A percentile compares a stretch with the other conserved stretches of the same genome.
These are phyloP conservation scores for Leccinum longicurvipes DNA, from an alignment of 768 basidiomycete species.

Conservation along the genomic window DNA sequence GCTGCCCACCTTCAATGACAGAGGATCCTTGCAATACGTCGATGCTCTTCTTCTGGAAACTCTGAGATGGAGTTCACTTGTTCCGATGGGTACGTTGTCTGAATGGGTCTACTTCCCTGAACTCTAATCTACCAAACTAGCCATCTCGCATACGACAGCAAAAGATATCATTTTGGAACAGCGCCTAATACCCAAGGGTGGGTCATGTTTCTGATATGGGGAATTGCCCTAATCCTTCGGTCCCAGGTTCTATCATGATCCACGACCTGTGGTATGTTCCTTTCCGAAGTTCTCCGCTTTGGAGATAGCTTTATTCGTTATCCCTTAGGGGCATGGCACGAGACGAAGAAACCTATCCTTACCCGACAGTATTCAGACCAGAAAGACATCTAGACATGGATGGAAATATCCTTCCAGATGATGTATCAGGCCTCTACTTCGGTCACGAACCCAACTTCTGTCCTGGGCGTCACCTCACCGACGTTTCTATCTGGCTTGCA, in stretches of 20 bases:
- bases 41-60: slow-evolving; percentile 24
- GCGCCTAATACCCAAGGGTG: slow-evolving; percentile 53
- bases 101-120: background rate
- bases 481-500: slow-evolving; percentile 19
- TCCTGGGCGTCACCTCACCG: slow-evolving; percentile 22
- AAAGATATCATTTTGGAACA: slow-evolving; percentile 41
- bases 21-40: slow-evolving; percentile 16
- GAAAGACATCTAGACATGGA: slow-evolving; percentile 29
- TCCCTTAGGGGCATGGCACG: slow-evolving; percentile 20
- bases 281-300: background rate
- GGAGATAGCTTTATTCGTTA: background rate
- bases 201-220: background rate
- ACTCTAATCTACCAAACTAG: slow-evolving; percentile 9
- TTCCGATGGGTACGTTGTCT: slow-evolving; percentile 18
- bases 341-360: slow-evolving; percentile 22
- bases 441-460: slow-evolving; percentile 32
- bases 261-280: slow-evolving; percentile 18
- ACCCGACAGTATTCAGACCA: slow-evolving; percentile 34
- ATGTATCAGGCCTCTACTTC: slow-evolving; percentile 25
- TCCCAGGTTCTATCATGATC: slow-evolving; percentile 21
- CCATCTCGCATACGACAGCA: slow-evolving; percentile 29
- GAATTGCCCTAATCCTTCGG: background rate
- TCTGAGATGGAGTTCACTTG: slow-evolving; percentile 20
- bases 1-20: slow-evolving; percentile 16
- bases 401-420: slow-evolving; percentile 18